These are phyloP conservation scores for Colletotrichum gloeosporioides DNA, from an alignment of 2,329 filamentous ascomycete species.

Conservation along the genomic window DNA sequence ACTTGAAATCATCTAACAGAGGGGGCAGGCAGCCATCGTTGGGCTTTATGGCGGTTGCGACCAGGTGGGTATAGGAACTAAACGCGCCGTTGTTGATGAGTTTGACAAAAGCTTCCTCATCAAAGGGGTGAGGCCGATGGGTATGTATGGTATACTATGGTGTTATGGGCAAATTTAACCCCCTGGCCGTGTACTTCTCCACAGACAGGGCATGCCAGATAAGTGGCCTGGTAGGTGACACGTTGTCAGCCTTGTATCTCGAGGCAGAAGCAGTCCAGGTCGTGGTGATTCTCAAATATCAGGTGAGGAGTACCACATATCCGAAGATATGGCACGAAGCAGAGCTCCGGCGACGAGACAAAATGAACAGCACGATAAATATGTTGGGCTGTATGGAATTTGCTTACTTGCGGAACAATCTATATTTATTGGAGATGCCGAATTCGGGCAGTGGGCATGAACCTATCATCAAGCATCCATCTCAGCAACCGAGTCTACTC, in stretches of 20 bases:
- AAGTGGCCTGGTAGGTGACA: neutral
- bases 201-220: too few relatives aligned
- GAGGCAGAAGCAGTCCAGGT: neutral
- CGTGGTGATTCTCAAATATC: fast-evolving
- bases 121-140: too few relatives aligned
- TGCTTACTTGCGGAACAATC: neutral
- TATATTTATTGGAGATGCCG: neutral
- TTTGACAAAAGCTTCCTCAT: too few relatives aligned
- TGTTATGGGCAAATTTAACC: too few relatives aligned
- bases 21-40: too few relatives aligned
- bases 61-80: too few relatives aligned
- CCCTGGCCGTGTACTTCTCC: too few relatives aligned
- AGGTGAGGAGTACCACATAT: neutral
- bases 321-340: neutral
- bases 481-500: neutral
- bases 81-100: too few relatives aligned
- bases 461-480: neutral
- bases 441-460: too few relatives aligned
- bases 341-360: neutral
- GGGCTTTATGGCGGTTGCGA: too few relatives aligned
- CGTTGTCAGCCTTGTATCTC: neutral
- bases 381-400: neutral
- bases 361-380: neutral
- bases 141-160: too few relatives aligned
- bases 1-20: too few relatives aligned